These are phyloP conservation scores for Lentinula guzmanii DNA, from an alignment of 768 basidiomycete genomes.

Conservation along the genomic window DNA sequence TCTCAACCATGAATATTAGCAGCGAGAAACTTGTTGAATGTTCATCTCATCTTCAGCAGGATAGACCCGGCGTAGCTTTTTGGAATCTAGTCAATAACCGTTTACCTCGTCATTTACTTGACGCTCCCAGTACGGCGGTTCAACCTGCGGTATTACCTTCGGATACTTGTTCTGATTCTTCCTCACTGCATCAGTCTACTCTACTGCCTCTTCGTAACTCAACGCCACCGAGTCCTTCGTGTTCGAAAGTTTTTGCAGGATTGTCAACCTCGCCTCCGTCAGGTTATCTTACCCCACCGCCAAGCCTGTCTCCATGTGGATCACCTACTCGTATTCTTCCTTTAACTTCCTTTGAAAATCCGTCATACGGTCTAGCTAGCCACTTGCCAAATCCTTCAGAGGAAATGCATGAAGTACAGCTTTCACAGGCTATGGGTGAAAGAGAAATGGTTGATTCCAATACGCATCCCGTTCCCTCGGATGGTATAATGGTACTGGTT, in stretches of 20 bases:
- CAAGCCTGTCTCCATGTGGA: neutral
- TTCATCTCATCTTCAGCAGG: neutral
- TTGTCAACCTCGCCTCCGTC: neutral
- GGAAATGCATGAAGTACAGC: too few relatives aligned
- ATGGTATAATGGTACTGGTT: too few relatives aligned
- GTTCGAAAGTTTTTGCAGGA: neutral
- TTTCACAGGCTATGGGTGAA: too few relatives aligned
- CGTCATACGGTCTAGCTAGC: too few relatives aligned
- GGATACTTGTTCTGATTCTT: neutral
- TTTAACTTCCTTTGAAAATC: too few relatives aligned
- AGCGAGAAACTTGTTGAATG: neutral
- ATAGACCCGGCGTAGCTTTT: neutral
- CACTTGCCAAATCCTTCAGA: too few relatives aligned
- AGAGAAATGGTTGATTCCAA: too few relatives aligned
- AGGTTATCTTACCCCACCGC: neutral
- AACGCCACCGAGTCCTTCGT: neutral
- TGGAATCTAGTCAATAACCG: neutral
- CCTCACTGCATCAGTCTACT: neutral
- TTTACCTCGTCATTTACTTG: neutral
- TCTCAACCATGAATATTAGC: neutral
- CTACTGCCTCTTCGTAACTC: neutral
- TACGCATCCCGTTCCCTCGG: too few relatives aligned
- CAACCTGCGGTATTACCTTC: neutral
- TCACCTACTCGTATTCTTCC: neutral
- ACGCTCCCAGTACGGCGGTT: neutral